These are phyloP conservation scores for Clarireedia sp. DNA, from an alignment of 2,329 filamentous ascomycete species.

Conservation along the genomic window DNA sequence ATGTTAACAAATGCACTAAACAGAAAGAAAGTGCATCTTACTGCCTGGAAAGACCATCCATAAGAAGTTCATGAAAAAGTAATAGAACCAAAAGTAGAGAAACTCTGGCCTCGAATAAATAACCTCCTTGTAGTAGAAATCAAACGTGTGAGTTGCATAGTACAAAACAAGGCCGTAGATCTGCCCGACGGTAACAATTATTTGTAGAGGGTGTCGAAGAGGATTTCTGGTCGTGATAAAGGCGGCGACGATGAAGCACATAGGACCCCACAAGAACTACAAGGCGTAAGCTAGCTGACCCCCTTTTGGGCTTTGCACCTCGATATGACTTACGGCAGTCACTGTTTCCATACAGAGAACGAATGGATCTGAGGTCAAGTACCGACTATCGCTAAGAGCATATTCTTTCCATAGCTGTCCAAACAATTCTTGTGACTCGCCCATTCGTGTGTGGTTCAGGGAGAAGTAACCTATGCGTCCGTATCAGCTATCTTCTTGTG, in stretches of 20 bases:
- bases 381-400: constrained; percentile 48
- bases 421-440: constrained; percentile 35
- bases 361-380: constrained; percentile 45
- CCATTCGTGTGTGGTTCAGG: constrained; percentile 36
- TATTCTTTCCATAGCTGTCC: constrained; percentile 53
- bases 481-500: background rate
- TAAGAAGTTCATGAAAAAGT: constrained; percentile 52
- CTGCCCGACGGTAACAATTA: constrained; percentile 30
- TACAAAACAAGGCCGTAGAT: constrained; percentile 53
- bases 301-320: background rate
- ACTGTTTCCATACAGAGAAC: constrained; percentile 49
- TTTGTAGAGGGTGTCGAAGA: constrained; percentile 43
- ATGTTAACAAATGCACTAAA: background rate
- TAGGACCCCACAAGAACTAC: constrained; percentile 50
- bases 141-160: constrained; percentile 50
- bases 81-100: constrained; percentile 57
- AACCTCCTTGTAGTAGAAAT: constrained; percentile 38
- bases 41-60: constrained; percentile 51
- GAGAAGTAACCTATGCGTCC: constrained; percentile 37
- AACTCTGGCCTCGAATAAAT: constrained; percentile 51
- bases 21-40: constrained; percentile 31
- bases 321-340: constrained; percentile 34
- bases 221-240: constrained; percentile 38
- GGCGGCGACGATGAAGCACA: constrained; percentile 43
- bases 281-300: background rate